These are phyloP conservation scores for Allium sativum DNA, from an alignment of 106 monocot genomes.

Conservation along the genomic window DNA sequence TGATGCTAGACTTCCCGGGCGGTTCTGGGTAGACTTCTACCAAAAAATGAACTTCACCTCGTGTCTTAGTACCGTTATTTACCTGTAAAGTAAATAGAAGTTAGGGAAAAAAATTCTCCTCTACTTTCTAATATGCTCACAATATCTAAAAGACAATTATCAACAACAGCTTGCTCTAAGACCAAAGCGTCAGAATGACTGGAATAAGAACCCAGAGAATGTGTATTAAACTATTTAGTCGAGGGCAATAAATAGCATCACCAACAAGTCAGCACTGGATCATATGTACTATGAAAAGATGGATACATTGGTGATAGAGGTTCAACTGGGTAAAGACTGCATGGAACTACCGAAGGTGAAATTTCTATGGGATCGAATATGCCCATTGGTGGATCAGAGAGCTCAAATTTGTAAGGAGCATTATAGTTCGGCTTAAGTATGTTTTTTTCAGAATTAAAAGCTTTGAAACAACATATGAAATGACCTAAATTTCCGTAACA, in stretches of 20 bases:
- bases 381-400: constrained; percentile 75
- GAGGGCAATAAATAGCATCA: constrained; percentile 93
- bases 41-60: too few species aligned
- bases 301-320: constrained; percentile 91
- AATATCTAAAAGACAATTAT: constrained; percentile 85
- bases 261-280: constrained; percentile 82
- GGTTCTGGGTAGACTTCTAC: too few species aligned
- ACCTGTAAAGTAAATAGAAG: too few species aligned
- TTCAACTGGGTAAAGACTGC: constrained; percentile 60
- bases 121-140: constrained; percentile 69
- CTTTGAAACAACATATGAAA: too few species aligned
- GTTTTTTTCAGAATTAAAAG: too few species aligned
- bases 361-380: constrained; percentile 53
- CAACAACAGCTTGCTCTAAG: constrained; percentile 39
- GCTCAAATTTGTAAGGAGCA: constrained; percentile 28
- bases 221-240: constrained; percentile 76
- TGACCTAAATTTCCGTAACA: too few species aligned
- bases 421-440: too few species aligned
- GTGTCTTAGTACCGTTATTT: too few species aligned
- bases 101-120: too few species aligned
- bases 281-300: constrained; percentile 71
- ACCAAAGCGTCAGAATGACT: constrained; percentile 38
- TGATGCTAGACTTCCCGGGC: too few species aligned
- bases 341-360: constrained; percentile 32
- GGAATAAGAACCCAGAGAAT: constrained; percentile 65